Base-by-base conservation (phyloP, 208 protist genomes). In the Phytomonas sp. region DNA sequence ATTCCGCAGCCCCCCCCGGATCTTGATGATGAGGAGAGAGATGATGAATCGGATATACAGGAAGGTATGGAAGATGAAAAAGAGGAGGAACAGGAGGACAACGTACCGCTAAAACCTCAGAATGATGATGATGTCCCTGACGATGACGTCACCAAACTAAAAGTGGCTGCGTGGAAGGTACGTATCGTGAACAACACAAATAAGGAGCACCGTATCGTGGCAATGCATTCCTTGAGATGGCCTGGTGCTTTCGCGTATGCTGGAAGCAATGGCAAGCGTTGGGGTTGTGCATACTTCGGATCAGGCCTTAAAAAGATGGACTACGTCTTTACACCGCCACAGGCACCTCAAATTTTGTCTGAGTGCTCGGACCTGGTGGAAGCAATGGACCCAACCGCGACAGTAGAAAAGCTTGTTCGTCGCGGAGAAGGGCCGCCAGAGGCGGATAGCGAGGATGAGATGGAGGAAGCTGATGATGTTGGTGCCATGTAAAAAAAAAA, bases 241-340 rank as follows among this genome's bases (percentile, higher is more conserved):
- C 93, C 93, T 31, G 93, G 93, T 60, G 88, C 90, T 29, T 68
- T 91, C 29, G 89, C 89, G 11, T 97, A 90, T 71, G 78, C 75
- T 0, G 86, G 84, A n/a, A 82, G 90, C 37, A 80, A 82, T 32
- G 91, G 89, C 52, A 89, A 87, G 69, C 70, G 71, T 64, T 96
- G 86, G 84, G 89, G 88, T 30, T 89, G 79, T 66, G 88, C 89
- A 4, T 97, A 97, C 78, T 94, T 97, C 78, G 93, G 93, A 23
- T 90, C 85, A 64, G 93, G 93, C 34, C 69, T 96, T 33, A 94
- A 96, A 78, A 88, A 91, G 81, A 92, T 82, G 7, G 90, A 95
- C 71, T 76, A 76, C n/a, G 80, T 77, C 64, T 97, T 93, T 72
- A 95, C 93, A 0, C 91, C 91, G 14, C 78, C 78, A 29, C 86